phyloP scores from a whole-genome alignment of 495 filamentous ascomycete genomes.

The Cairneyella variabilis region DNA sequence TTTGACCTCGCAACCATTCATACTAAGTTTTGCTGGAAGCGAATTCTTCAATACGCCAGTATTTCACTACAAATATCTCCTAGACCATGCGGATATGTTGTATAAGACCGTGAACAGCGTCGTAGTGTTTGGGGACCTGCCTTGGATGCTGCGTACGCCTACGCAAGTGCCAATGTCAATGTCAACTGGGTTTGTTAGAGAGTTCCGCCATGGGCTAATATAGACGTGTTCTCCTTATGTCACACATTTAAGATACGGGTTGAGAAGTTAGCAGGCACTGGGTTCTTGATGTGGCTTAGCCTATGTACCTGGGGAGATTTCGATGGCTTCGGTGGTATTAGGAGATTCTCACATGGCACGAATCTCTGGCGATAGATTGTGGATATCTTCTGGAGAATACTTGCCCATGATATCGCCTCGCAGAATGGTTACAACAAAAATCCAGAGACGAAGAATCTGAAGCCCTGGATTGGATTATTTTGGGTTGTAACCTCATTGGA shows the following conservation, averaged over 20 bases:
- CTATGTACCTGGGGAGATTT: constrained; percentile 41
- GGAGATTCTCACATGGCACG: constrained; percentile 61
- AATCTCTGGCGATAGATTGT: constrained; percentile 64
- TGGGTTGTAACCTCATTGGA: constrained; percentile 58
- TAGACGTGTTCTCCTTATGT: constrained; percentile 68
- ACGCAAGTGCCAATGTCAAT: constrained; percentile 56
- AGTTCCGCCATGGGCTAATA: constrained; percentile 65
- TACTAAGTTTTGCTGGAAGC: constrained; percentile 46
- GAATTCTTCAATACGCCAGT: constrained; percentile 53
- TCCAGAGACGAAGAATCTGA: constrained; percentile 58
- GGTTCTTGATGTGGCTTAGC: constrained; percentile 55
- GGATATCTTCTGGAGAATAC: constrained; percentile 61
- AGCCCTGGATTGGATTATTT: constrained; percentile 61
- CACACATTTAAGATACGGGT: constrained; percentile 55
- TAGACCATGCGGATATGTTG: constrained; percentile 34
- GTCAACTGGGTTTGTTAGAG: constrained; percentile 82
- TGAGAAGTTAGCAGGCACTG: constrained; percentile 62
- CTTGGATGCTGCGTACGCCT: constrained; percentile 72
- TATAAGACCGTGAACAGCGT: constrained; percentile 33
- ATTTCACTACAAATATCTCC: constrained; percentile 60
- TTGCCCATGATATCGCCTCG: constrained; percentile 55
- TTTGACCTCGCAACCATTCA: constrained; percentile 57
- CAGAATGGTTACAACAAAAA: constrained; percentile 57
- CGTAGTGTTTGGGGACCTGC: constrained; percentile 68
- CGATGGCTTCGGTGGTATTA: constrained; percentile 30